Base-by-base conservation (phyloP, 805 yeast species). In the Debaryomyces hansenii region DNA sequence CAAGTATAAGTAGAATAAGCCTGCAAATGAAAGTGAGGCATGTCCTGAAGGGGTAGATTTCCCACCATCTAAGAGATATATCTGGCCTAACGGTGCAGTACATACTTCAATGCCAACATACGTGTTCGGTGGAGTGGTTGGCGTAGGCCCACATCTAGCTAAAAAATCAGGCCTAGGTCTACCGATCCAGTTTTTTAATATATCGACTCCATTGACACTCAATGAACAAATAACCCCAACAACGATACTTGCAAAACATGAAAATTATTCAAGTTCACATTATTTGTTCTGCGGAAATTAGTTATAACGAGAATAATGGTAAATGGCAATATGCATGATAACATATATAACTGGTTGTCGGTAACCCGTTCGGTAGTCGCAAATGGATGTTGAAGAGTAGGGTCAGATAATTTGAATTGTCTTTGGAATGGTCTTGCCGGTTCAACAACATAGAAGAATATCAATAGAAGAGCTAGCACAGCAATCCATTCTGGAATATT, bases 131-230 rank as follows among this genome's bases (percentile, higher is more conserved):
- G 68, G 64, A 8, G 72, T 62, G 3, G 55, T 53, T 4, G 53
- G 33, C 37, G 38, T 51, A 37, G 70, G 68, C 35, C 56, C 63
- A 54, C 78, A 73, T 37, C 78, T 59, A 34, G 65, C 65, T 41
- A 73, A 52, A 51, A 73, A 73, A 46, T 73, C 78, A 4, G 78
- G 78, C 45, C 78, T 54, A 31, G 70, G 76, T 46, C 73, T 59
- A 4, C 72, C 74, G 24, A 64, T 72, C 69, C 65, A 69, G 42
- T 59, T 60, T 54, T 70, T 71, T 50, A 69, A 56, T 28, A 67
- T 56, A 54, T 67, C 78, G 31, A 61, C 66, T 18, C 65, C 66
- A 24, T 69, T 59, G 18, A 65, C 37, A 18, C 59, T 50, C 18
- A 64, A 61, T 15, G 67, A 55, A 66, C 46, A 49, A 63, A 54